Evolutionary conservation across 1,284 basidiomycete genomes (phyloP).

Genomic region (Heterobasidion parviporum): DNA sequence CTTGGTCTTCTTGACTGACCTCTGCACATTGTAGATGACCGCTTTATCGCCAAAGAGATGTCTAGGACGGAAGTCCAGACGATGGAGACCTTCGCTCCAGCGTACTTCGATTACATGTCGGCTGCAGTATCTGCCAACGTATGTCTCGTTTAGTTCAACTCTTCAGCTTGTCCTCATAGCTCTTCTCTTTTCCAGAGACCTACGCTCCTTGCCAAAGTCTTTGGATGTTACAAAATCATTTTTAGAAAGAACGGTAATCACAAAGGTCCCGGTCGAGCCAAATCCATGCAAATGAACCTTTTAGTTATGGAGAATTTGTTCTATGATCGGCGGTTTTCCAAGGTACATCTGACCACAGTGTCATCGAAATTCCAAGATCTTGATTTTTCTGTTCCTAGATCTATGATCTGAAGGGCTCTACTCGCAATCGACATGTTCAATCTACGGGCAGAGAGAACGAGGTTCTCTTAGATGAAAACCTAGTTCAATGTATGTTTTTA

Average conservation of each 20-base stretch:
- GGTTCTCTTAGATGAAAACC: constrained; percentile 88
- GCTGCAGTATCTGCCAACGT: constrained; percentile 76
- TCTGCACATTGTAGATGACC: constrained; percentile 64
- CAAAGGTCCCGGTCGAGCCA: constrained; percentile 52
- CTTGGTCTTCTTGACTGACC: not conserved
- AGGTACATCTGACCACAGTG: constrained; percentile 34
- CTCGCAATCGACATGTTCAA: constrained; percentile 85
- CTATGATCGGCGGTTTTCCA: constrained; percentile 83
- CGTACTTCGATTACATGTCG: constrained; percentile 97
- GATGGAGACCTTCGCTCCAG: constrained; percentile 94
- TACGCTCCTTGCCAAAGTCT: constrained; percentile 93
- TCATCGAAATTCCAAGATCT: not conserved
- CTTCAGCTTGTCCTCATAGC: constrained; percentile 13
- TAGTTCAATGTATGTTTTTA: constrained; percentile 62
- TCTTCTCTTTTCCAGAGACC: constrained; percentile 55
- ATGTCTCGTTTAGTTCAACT: constrained; percentile 17
- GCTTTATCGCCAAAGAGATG: constrained; percentile 97
- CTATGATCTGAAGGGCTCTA: constrained; percentile 93
- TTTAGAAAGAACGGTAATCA: constrained; percentile 80
- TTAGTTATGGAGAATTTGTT: constrained; percentile 98
- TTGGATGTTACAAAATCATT: constrained; percentile 95
- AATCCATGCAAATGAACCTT: constrained; percentile 88
- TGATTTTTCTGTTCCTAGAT: constrained; percentile 41
- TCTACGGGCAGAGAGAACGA: constrained; percentile 89
- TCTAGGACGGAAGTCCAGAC: constrained; percentile 89